Evolutionary conservation across 306 rosid genomes (phyloP).

Genomic region (Glycine soja): DNA sequence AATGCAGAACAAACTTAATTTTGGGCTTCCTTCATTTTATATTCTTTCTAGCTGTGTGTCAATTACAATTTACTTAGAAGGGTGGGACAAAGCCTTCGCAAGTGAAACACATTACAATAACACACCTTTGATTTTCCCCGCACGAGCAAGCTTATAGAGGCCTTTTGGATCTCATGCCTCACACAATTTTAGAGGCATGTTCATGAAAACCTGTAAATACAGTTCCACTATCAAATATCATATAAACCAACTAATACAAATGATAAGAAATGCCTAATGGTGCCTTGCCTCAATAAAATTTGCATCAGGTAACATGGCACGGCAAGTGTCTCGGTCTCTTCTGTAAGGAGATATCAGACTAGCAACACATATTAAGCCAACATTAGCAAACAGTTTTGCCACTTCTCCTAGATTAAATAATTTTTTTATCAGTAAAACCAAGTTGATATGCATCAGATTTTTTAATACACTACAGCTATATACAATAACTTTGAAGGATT

Average conservation of each 20-base stretch:
- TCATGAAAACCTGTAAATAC: constrained; percentile 76
- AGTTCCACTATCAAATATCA: constrained; percentile 42
- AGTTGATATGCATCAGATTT: constrained; percentile 13
- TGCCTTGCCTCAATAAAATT: constrained; percentile 78
- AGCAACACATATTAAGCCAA: constrained; percentile 78
- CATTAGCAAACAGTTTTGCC: constrained; percentile 82
- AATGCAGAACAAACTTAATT: constrained; percentile 20
- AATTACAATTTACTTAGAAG: constrained; percentile 4
- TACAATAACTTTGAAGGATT: too few relatives aligned
- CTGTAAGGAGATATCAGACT: constrained; percentile 87
- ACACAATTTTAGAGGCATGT: constrained; percentile 79
- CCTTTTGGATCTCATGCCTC: constrained; percentile 88
- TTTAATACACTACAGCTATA: constrained; percentile 9
- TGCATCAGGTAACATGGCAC: constrained; percentile 67
- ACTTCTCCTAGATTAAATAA: constrained; percentile 70
- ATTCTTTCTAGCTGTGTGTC: background rate
- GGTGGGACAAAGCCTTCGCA: background rate
- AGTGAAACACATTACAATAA: constrained; percentile 42
- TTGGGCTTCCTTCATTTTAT: background rate
- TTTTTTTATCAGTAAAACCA: constrained; percentile 41
- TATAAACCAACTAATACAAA: constrained; percentile 35
- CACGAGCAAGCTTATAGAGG: constrained; percentile 93
- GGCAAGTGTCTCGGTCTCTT: constrained; percentile 76
- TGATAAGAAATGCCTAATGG: constrained; percentile 14
- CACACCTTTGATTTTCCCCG: constrained; percentile 83